phyloP scores from a whole-genome alignment of 805 yeast species.

The Wickerhamomyces tratensis region DNA sequence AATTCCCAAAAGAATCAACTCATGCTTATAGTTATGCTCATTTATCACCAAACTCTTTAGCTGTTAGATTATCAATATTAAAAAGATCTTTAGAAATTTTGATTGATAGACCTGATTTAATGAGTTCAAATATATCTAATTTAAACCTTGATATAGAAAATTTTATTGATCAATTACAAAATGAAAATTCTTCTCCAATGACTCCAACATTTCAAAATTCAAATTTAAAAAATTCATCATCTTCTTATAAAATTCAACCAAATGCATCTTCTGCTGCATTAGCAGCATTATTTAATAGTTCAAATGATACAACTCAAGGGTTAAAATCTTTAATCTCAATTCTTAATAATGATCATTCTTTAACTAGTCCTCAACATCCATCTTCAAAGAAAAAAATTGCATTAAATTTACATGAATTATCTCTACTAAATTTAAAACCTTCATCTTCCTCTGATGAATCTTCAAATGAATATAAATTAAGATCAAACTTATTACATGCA shows the following conservation, averaged over 20 bases:
- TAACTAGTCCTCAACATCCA: constrained; percentile 18
- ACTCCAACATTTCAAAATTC: constrained; percentile 3
- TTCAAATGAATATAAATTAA: constrained; percentile 13
- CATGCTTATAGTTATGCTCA: constrained; percentile 83
- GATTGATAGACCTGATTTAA: constrained; percentile 23
- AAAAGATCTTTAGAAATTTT: constrained; percentile 70
- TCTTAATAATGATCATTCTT: constrained; percentile 25
- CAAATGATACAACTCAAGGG: constrained; percentile 7
- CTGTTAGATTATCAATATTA: constrained; percentile 63
- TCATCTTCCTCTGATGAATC: neutral
- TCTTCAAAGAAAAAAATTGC: constrained; percentile 29
- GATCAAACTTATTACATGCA: constrained; percentile 45
- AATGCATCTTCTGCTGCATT: constrained; percentile 32
- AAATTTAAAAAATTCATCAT: constrained; percentile 9
- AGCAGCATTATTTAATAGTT: constrained; percentile 21
- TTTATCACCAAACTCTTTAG: constrained; percentile 69
- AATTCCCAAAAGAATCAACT: constrained; percentile 70
- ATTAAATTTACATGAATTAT: constrained; percentile 46
- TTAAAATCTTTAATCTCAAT: constrained; percentile 39
- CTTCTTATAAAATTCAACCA: constrained; percentile 15
- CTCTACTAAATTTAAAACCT: constrained; percentile 29
- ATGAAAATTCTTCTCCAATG: constrained; percentile 4
- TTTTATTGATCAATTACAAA: constrained; percentile 14
- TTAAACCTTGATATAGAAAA: constrained; percentile 17
- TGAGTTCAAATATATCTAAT: constrained; percentile 3